Evolutionary conservation across 495 filamentous ascomycete genomes (phyloP).

Genomic region (Penicillium goetzii): DNA sequence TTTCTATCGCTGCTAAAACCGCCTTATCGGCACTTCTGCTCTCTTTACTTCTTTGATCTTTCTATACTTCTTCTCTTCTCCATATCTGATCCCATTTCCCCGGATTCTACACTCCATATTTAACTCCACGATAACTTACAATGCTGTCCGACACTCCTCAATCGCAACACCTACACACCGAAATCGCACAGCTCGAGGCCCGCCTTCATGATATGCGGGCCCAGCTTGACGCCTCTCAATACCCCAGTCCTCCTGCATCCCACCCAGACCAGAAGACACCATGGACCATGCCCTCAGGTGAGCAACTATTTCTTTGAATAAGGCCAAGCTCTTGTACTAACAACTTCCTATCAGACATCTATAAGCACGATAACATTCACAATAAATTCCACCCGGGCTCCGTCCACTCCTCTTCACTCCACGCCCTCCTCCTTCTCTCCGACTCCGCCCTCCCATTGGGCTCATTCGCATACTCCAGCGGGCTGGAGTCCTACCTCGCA

Average conservation of each 20-base stretch:
- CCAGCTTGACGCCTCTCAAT: slow-evolving; percentile 26
- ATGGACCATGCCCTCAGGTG: slow-evolving; percentile 22
- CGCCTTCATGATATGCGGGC: slow-evolving; percentile 32
- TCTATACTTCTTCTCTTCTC: not conserved
- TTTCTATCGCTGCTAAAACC: slow-evolving; percentile 2
- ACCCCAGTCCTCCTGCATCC: slow-evolving; percentile 30
- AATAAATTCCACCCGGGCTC: slow-evolving; percentile 21
- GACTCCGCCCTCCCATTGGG: slow-evolving; percentile 95
- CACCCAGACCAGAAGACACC: slow-evolving; percentile 25
- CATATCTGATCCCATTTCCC: not conserved
- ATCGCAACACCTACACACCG: slow-evolving; percentile 21
- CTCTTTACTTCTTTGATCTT: slow-evolving; percentile 4
- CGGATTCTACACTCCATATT: slow-evolving; percentile 12
- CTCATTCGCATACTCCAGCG: slow-evolving; percentile 94
- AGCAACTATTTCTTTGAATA: not conserved
- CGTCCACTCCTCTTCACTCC: slow-evolving; percentile 41
- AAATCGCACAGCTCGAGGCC: slow-evolving; percentile 31
- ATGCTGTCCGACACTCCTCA: not conserved
- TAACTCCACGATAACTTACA: not conserved
- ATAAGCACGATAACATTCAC: slow-evolving; percentile 11
- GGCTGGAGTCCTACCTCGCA: slow-evolving; percentile 90
- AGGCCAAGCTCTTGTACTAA: not conserved
- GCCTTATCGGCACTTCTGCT: slow-evolving; percentile 11
- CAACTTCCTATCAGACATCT: not conserved
- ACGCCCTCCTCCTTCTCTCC: slow-evolving; percentile 87